Evolutionary conservation across 495 filamentous ascomycete species (phyloP).

Genomic region (Penicillium malachiteum): DNA sequence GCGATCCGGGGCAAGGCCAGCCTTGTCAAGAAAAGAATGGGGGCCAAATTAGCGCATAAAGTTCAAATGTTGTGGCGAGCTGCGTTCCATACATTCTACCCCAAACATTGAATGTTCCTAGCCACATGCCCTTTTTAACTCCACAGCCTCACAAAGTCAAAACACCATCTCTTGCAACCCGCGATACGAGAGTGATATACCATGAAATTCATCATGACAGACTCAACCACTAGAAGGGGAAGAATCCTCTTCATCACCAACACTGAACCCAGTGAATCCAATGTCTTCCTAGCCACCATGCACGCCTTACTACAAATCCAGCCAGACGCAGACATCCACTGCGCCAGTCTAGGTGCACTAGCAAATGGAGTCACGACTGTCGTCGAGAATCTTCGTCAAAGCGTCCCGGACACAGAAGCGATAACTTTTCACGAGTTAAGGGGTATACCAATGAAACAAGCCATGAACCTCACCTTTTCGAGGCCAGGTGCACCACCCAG

Average conservation of each 20-base stretch:
- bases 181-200: too few relatives aligned
- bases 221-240: not conserved
- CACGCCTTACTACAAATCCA: not conserved
- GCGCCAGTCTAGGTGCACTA: not conserved
- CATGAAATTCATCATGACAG: not conserved
- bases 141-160: too few relatives aligned
- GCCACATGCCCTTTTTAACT: too few relatives aligned
- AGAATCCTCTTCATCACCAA: slow-evolving; percentile 2
- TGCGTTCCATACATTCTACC: too few relatives aligned
- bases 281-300: slow-evolving; percentile 2
- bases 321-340: not conserved
- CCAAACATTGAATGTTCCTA: too few relatives aligned
- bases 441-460: not conserved
- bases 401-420: not conserved
- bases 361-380: not conserved
- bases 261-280: not conserved
- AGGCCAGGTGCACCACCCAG: not conserved
- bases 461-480: not conserved
- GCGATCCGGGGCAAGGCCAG: too few relatives aligned
- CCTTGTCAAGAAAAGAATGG: too few relatives aligned
- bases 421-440: slow-evolving; percentile 3
- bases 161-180: too few relatives aligned
- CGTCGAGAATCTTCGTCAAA: not conserved
- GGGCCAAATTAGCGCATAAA: too few relatives aligned
- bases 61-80: too few relatives aligned